Percentiles rank a stretch among this genome's conserved stretches.
phyloP scores from a whole-genome alignment of 495 filamentous ascomycete species.

The Paragyromitra xinjiangensis region DNA sequence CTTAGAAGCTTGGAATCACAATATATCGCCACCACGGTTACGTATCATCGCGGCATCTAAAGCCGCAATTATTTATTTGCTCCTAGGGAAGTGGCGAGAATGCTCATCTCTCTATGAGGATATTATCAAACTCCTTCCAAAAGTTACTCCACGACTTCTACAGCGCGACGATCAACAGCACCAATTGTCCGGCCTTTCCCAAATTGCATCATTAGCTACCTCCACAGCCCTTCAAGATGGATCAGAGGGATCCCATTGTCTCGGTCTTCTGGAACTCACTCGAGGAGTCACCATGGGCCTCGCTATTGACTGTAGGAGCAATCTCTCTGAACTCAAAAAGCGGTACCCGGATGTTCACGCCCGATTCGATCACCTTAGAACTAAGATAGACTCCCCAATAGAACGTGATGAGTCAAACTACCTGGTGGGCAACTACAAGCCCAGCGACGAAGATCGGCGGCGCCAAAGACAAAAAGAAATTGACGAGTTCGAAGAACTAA shows the following conservation, averaged over 20 bases:
- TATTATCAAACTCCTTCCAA: constrained; percentile 4
- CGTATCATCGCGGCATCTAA: too few relatives aligned
- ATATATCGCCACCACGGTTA: not conserved
- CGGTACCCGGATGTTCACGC: constrained; percentile 1
- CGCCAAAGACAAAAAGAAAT: too few relatives aligned
- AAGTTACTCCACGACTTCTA: not conserved
- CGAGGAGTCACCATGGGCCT: constrained; percentile 23
- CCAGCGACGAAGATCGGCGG: too few relatives aligned
- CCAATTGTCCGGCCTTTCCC: not conserved
- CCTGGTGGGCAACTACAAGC: too few relatives aligned
- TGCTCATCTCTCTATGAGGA: not conserved
- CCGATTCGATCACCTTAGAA: constrained; percentile 14
- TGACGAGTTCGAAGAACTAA: not conserved
- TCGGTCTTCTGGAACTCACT: constrained; percentile 2
- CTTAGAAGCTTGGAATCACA: not conserved
- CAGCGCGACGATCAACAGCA: constrained; percentile 1
- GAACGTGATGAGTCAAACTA: not conserved
- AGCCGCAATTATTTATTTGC: too few relatives aligned
- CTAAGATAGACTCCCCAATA: not conserved
- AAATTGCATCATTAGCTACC: not conserved
- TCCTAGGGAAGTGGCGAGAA: too few relatives aligned
- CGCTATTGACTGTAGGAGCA: constrained; percentile 11
- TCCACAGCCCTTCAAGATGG: not conserved
- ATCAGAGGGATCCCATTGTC: not conserved
- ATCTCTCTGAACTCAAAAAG: not conserved